Evolutionary conservation across 371 early-diverging fungal species (phyloP).

Genomic region (Gilbertella persicaria): DNA sequence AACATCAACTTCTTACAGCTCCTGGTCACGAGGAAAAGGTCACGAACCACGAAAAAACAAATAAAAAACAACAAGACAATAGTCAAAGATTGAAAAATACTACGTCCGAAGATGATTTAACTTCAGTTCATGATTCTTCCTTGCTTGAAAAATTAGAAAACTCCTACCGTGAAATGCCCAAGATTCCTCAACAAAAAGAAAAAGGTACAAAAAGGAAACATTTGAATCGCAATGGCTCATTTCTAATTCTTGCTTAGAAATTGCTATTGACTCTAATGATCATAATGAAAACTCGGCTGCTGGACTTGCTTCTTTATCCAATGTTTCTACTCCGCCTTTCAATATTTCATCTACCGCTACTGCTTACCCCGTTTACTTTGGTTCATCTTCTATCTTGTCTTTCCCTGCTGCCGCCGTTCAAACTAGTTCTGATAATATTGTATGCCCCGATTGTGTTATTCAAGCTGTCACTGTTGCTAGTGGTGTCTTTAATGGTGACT

Average conservation of each 20-base stretch:
- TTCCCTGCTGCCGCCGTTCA: slow-evolving; percentile 32
- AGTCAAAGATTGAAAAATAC: neutral
- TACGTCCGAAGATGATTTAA: slow-evolving; percentile 40
- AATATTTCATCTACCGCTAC: slow-evolving; percentile 35
- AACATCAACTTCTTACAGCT: slow-evolving; percentile 35
- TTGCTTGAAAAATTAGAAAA: slow-evolving; percentile 39
- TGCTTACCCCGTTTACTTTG: slow-evolving; percentile 37
- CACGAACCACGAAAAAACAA: slow-evolving; percentile 5
- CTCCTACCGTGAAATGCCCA: slow-evolving; percentile 25
- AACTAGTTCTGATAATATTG: slow-evolving; percentile 36
- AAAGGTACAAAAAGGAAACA: slow-evolving; percentile 25
- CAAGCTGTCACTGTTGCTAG: slow-evolving; percentile 54
- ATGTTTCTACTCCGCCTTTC: slow-evolving; percentile 29
- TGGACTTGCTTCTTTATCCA: slow-evolving; percentile 13
- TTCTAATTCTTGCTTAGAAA: slow-evolving; percentile 1
- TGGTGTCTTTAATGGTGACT: slow-evolving; percentile 51
- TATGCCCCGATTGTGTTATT: slow-evolving; percentile 48
- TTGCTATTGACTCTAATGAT: slow-evolving; percentile 5
- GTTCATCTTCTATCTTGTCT: slow-evolving; percentile 26
- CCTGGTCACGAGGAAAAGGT: slow-evolving; percentile 26
- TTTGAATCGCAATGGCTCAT: neutral
- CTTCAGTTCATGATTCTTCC: slow-evolving; percentile 33
- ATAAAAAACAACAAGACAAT: slow-evolving; percentile 1
- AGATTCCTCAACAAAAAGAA: slow-evolving; percentile 26
- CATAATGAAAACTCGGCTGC: slow-evolving; percentile 15